These are phyloP conservation scores for Ambrosiella cleistominuta DNA, from an alignment of 2,329 filamentous ascomycete species.

Conservation along the genomic window DNA sequence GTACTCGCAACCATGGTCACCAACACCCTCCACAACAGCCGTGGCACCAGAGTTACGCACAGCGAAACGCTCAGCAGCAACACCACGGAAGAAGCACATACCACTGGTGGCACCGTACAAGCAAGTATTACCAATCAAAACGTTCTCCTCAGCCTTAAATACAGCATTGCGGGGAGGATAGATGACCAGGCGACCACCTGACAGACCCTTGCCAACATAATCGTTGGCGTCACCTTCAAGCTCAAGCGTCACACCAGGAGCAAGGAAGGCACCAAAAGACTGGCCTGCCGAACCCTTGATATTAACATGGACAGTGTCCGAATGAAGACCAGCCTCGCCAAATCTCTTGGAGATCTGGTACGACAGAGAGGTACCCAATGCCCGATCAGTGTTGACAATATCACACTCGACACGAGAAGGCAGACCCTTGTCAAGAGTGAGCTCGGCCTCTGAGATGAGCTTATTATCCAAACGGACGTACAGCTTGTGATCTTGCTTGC, in stretches of 20 bases:
- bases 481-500: constrained; percentile 90
- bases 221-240: constrained; percentile 93
- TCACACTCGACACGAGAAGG: constrained; percentile 90
- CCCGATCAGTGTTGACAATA: constrained; percentile 90
- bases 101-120: constrained; percentile 85
- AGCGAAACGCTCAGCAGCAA: constrained; percentile 89
- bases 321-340: constrained; percentile 71
- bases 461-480: constrained; percentile 93
- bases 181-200: constrained; percentile 79
- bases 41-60: constrained; percentile 92
- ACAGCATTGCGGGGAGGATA: constrained; percentile 81
- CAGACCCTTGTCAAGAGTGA: constrained; percentile 84
- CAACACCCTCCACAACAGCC: constrained; percentile 89
- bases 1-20: constrained; percentile 95
- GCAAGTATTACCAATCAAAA: constrained; percentile 85
- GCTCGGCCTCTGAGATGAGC: constrained; percentile 84
- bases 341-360: constrained; percentile 92
- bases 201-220: constrained; percentile 91
- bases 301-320: constrained; percentile 89
- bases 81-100: constrained; percentile 90
- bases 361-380: constrained; percentile 80
- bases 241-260: constrained; percentile 83
- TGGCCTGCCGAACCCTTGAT: constrained; percentile 93
- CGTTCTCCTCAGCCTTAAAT: constrained; percentile 92
- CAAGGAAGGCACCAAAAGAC: constrained; percentile 87